A percentile compares a stretch with the other conserved stretches of the same genome.
These are phyloP conservation scores for Xylaria grammica DNA, from an alignment of 495 filamentous ascomycete species.

Conservation along the genomic window DNA sequence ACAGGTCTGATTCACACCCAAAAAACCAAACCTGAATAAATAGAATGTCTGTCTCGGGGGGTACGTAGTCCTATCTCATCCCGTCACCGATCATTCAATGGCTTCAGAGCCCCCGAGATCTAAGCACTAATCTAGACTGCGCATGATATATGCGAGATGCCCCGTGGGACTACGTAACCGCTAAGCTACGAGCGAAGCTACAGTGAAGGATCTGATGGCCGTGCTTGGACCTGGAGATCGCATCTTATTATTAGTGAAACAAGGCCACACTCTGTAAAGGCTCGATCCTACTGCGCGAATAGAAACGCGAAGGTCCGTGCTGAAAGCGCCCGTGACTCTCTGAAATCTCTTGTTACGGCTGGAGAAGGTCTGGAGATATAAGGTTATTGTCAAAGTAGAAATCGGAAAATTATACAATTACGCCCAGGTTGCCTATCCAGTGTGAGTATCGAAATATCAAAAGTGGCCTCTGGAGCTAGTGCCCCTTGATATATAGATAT, in stretches of 20 bases:
- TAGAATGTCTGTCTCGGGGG: neutral
- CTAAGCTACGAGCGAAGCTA: neutral
- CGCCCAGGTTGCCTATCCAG: no score
- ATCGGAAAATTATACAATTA: no score
- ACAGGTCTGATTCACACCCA: slow-evolving; percentile 3
- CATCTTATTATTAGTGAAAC: neutral
- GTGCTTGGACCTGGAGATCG: neutral
- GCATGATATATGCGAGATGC: neutral
- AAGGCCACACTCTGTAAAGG: neutral
- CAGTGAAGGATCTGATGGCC: neutral
- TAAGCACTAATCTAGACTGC: neutral
- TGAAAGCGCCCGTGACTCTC: no score
- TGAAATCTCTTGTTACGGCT: no score
- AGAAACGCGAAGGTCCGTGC: no score
- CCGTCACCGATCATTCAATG: neutral
- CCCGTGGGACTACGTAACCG: neutral
- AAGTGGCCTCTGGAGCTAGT: no score
- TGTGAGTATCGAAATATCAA: no score
- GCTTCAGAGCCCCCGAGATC: neutral
- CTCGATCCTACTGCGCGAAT: no score
- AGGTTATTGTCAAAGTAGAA: no score
- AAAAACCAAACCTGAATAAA: neutral
- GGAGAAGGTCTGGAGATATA: no score
- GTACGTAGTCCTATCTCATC: neutral
- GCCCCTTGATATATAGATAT: no score